Evolutionary conservation across 129 eudicot genomes (phyloP).

Genomic region (Solidago caesia): DNA sequence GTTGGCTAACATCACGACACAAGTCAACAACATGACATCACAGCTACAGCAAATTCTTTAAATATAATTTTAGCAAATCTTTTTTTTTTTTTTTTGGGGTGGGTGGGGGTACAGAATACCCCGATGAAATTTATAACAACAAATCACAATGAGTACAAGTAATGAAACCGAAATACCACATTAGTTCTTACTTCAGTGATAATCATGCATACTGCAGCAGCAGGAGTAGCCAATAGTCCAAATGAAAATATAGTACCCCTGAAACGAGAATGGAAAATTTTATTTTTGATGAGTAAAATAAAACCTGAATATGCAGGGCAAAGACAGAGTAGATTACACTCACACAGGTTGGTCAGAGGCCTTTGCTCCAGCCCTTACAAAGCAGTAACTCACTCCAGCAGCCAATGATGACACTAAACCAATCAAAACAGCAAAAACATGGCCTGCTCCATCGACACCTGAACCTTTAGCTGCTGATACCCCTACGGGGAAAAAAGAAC

Average conservation of each 20-base stretch:
- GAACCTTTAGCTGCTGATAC: conserved; percentile 30
- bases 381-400: conserved; percentile 66
- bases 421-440: conserved; percentile 47
- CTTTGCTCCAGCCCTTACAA: conserved; percentile 70
- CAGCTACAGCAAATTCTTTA: neutral
- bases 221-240: conserved; percentile 51
- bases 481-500: conserved; percentile 31
- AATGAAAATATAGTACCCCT: conserved; percentile 64
- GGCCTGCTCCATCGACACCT: conserved; percentile 32
- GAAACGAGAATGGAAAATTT: conserved; percentile 25
- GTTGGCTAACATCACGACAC: neutral
- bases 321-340: conserved; percentile 23
- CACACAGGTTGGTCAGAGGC: conserved; percentile 82
- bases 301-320: neutral
- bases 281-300: neutral
- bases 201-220: conserved; percentile 55
- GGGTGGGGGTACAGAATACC: no score
- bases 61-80: neutral
- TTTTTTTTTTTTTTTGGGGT: no score
- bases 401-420: conserved; percentile 60
- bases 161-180: no score
- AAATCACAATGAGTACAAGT: no score
- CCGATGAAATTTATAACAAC: no score
- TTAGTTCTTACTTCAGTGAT: conserved; percentile 49
- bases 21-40: conserved; percentile 11